Base-by-base conservation (phyloP, 306 rosid species). In the Leucaena leucocephala region DNA sequence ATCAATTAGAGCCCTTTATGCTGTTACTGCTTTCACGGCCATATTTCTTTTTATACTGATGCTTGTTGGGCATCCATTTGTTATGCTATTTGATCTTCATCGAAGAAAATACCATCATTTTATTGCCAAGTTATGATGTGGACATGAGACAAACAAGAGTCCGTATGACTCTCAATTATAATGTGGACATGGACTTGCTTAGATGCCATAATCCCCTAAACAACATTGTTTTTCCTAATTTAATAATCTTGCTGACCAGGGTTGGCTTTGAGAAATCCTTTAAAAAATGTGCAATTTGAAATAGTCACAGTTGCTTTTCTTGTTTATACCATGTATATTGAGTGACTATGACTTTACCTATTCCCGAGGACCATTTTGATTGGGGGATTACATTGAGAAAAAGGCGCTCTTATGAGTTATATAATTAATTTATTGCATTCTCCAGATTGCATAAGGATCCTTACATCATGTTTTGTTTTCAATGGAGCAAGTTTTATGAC, bases 401-500 rank as follows among this genome's bases (percentile, higher is more conserved):
- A 57, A 14, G 35, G 63, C 10, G 35, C 13, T 57, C 35, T 19
- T 57, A 21, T 21, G 63, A 10, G 21, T 8, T 9, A 57, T 8
- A 57, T 58, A 58, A 58, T 22, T 22, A 58, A 78, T 61, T 11
- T 65, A 42, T 55, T 57, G 36, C 33, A 80, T 75, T 33, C 16
- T 38, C 71, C 61, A 33, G 72, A 55, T 58, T 71, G 65, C 80
- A 68, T 68, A 78, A 73, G 46, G 70, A 74, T 71, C 44, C 91
- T 76, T 90, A 95, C 98, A 80, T 91, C 96, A 5, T 93, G 90
- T 83, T 89, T 95, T 38, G 93, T 90, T 74, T 91, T 94, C 88
- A 95, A 82, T 57, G 95, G 98, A 80, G 92, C 78, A 75, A 93
- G 99, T 67, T 92, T 89, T 27, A 89, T 83, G 72, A 95, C 97